These are phyloP conservation scores for Rhodotorula babjevae DNA, from an alignment of 768 basidiomycete species.

Conservation along the genomic window DNA sequence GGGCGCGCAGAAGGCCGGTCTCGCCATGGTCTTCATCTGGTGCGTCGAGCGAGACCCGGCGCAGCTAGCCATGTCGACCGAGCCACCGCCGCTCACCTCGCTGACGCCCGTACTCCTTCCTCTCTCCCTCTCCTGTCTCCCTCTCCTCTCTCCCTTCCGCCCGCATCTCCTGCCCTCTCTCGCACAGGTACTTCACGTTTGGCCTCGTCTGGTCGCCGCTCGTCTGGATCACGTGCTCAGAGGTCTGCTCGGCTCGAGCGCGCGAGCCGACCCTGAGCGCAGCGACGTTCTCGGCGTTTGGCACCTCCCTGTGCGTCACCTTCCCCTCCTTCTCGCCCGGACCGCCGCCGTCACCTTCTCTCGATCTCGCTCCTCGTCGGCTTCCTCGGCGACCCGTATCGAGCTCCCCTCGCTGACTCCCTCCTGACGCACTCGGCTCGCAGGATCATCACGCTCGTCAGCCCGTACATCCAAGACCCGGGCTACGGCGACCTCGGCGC, in stretches of 20 bases:
- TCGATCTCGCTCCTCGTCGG: not conserved
- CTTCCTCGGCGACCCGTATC: no score
- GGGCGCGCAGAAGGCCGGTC: not conserved
- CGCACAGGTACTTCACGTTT: slow-evolving; percentile 32
- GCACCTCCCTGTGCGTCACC: slow-evolving; percentile 15
- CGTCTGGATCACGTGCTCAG: slow-evolving; percentile 37
- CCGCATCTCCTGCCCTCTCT: slow-evolving; percentile 2
- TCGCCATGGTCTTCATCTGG: slow-evolving; percentile 22
- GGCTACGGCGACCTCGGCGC: slow-evolving; percentile 42
- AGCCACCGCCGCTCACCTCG: no score
- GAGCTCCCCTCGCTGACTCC: no score
- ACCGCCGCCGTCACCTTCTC: no score
- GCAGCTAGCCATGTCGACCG: no score
- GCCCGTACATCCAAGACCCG: slow-evolving; percentile 42
- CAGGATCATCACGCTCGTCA: slow-evolving; percentile 35
- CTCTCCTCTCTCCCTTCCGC: no score
- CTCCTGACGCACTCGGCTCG: no score
- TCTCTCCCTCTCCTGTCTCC: no score
- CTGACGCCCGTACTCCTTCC: no score
- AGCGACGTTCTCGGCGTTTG: slow-evolving; percentile 32
- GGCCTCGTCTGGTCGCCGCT: slow-evolving; percentile 36
- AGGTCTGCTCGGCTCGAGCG: slow-evolving; percentile 32
- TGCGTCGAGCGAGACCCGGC: no score
- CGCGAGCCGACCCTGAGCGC: slow-evolving; percentile 40
- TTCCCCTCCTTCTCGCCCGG: not conserved